A percentile compares a stretch with the other conserved stretches of the same genome.
phyloP scores from a whole-genome alignment of 306 rosid genomes.

The Malus asiatica region DNA sequence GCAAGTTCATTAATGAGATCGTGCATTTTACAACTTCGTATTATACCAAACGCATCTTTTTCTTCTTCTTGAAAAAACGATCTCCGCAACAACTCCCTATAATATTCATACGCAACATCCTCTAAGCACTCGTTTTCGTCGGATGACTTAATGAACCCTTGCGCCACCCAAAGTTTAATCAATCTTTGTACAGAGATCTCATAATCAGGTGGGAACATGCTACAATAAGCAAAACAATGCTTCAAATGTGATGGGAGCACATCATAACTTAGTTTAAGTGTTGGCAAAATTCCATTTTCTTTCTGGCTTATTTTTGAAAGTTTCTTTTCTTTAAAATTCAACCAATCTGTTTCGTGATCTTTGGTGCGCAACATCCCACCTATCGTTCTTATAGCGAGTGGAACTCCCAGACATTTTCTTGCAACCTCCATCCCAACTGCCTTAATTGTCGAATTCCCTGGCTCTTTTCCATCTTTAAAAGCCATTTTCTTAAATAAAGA shows the following conservation, averaged over 20 bases:
- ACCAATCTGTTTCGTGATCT: background rate
- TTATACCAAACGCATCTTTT: too few relatives aligned
- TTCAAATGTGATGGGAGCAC: background rate
- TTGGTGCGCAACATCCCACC: background rate
- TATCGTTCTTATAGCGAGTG: background rate
- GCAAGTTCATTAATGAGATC: too few relatives aligned
- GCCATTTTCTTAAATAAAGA: too few relatives aligned
- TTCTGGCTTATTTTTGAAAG: background rate
- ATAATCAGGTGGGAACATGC: background rate
- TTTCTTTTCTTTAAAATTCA: background rate
- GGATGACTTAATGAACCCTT: too few relatives aligned
- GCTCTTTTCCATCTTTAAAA: too few relatives aligned
- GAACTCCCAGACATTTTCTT: conserved; percentile 4
- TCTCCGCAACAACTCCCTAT: rapidly evolving
- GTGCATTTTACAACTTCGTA: too few relatives aligned
- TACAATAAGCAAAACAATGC: background rate
- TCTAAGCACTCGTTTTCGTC: rapidly evolving
- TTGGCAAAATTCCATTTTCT: background rate
- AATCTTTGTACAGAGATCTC: background rate
- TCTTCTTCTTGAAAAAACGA: too few relatives aligned
- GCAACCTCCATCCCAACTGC: conserved; percentile 19
- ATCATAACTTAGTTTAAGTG: background rate
- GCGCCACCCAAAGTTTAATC: background rate
- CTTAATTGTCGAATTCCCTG: background rate
- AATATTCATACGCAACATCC: too few relatives aligned